Evolutionary conservation across 345 rosid genomes (phyloP).

Genomic region (Turnera subulata): DNA sequence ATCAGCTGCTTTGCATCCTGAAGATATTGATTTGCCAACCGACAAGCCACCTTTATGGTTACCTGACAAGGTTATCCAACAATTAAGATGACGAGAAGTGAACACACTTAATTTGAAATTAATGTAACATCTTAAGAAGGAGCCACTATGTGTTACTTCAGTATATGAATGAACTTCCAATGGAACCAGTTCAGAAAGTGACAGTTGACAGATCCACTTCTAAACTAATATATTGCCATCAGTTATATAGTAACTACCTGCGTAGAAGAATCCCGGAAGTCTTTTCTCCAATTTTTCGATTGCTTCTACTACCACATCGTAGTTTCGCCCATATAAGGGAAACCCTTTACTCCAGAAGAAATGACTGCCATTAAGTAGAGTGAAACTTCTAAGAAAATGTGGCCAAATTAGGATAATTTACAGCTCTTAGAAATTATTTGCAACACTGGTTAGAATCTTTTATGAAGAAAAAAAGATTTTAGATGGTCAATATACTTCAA

Average conservation of each 20-base stretch:
- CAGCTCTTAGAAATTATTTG: constrained; percentile 4
- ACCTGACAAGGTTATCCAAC: constrained; percentile 39
- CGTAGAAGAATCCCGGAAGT: constrained; percentile 92
- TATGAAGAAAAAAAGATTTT: neutral
- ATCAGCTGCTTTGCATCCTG: constrained; percentile 92
- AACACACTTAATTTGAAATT: neutral
- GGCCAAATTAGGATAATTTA: neutral
- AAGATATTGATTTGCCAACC: constrained; percentile 75
- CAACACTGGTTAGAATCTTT: neutral
- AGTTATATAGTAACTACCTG: constrained; percentile 48
- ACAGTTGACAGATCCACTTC: too few species aligned
- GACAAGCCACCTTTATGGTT: constrained; percentile 87
- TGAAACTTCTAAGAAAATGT: constrained; percentile 4
- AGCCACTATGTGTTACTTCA: too few species aligned
- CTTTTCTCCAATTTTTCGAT: constrained; percentile 70
- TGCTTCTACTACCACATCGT: constrained; percentile 59
- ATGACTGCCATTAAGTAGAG: constrained; percentile 54
- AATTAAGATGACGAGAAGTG: neutral
- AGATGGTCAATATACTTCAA: constrained; percentile 52
- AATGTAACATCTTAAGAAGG: too few species aligned
- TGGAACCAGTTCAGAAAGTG: too few species aligned
- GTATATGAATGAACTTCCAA: too few species aligned
- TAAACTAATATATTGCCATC: too few species aligned
- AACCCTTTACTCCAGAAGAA: constrained; percentile 86
- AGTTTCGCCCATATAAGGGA: constrained; percentile 71